Evolutionary conservation across 805 yeast genomes (phyloP).

Genomic region (Myxozyma neotropica): DNA sequence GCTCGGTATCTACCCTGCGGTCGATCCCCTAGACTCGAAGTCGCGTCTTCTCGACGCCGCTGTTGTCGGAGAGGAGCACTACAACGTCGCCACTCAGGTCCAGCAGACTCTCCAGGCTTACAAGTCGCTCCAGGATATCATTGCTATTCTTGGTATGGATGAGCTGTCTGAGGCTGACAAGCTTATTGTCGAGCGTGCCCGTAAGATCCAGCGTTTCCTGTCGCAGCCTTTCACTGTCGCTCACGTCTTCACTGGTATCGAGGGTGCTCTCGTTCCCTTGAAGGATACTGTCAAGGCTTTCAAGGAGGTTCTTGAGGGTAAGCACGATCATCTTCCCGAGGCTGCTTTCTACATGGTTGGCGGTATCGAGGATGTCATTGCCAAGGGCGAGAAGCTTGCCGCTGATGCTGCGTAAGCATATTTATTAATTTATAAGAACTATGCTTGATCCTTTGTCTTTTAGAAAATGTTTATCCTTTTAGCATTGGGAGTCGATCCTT

Average conservation of each 20-base stretch:
- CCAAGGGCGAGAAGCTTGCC: slow-evolving; percentile 99
- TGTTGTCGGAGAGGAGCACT: slow-evolving; percentile 98
- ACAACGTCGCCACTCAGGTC: slow-evolving; percentile 89
- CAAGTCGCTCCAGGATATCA: slow-evolving; percentile 99
- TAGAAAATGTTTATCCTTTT: not conserved
- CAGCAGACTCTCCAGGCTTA: slow-evolving; percentile 99
- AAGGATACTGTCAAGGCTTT: slow-evolving; percentile 92
- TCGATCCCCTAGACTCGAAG: slow-evolving; percentile 99
- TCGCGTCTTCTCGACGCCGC: slow-evolving; percentile 97
- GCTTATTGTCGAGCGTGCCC: slow-evolving; percentile 99
- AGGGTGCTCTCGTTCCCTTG: slow-evolving; percentile 96
- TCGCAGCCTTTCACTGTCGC: slow-evolving; percentile 99
- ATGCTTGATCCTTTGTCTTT: not conserved
- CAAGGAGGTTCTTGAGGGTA: slow-evolving; percentile 97
- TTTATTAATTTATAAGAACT: not conserved
- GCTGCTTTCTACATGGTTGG: slow-evolving; percentile 99
- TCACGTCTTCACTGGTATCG: slow-evolving; percentile 99
- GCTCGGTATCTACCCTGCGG: slow-evolving; percentile 99
- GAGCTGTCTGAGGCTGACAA: slow-evolving; percentile 98
- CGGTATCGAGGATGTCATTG: slow-evolving; percentile 97
- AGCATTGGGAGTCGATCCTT: slow-evolving; percentile 10
- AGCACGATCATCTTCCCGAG: slow-evolving; percentile 98
- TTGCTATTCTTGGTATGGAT: slow-evolving; percentile 99
- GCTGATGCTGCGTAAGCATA: slow-evolving; percentile 30
- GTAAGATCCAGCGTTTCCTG: slow-evolving; percentile 99